phyloP scores from a whole-genome alignment of 2,329 filamentous ascomycete genomes.

The Cladobotryum mycophilum region DNA sequence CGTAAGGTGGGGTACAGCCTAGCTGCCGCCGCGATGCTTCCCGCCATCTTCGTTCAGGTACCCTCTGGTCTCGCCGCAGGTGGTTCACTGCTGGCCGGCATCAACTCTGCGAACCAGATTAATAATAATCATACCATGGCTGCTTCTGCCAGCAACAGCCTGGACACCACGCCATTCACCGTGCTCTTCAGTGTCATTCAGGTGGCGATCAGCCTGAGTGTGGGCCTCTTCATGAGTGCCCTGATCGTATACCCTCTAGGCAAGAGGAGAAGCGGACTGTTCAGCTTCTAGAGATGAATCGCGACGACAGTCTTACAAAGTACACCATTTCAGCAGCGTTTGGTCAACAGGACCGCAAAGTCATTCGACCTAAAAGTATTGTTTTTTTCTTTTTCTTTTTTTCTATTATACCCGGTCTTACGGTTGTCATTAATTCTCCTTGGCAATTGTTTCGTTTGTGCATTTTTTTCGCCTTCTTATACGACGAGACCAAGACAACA shows the following conservation, averaged over 20 bases:
- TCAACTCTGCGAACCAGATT: conserved; percentile 50
- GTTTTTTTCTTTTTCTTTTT: no score
- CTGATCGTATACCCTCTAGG: conserved; percentile 51
- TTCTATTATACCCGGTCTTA: no score
- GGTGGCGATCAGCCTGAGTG: conserved; percentile 56
- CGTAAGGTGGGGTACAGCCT: conserved; percentile 62
- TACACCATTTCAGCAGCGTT: no score
- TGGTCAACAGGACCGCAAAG: no score
- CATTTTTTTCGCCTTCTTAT: no score
- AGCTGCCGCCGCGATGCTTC: conserved; percentile 77
- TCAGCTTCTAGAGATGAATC: conserved; percentile 38
- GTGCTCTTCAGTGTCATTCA: conserved; percentile 54
- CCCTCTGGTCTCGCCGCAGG: conserved; percentile 56
- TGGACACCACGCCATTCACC: conserved; percentile 44
- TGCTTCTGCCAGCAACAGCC: conserved; percentile 17
- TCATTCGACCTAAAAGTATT: no score
- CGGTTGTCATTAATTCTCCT: no score
- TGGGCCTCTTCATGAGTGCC: conserved; percentile 52
- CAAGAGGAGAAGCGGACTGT: conserved; percentile 52
- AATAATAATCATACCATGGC: conserved; percentile 26
- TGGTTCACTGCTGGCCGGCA: conserved; percentile 52
- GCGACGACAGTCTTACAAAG: no score
- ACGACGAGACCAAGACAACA: no score
- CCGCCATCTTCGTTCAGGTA: conserved; percentile 73
- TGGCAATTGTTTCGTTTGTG: no score